Conservation (phyloP, 495 filamentous ascomycete genomes). For the Echria macrotheca region DNA sequence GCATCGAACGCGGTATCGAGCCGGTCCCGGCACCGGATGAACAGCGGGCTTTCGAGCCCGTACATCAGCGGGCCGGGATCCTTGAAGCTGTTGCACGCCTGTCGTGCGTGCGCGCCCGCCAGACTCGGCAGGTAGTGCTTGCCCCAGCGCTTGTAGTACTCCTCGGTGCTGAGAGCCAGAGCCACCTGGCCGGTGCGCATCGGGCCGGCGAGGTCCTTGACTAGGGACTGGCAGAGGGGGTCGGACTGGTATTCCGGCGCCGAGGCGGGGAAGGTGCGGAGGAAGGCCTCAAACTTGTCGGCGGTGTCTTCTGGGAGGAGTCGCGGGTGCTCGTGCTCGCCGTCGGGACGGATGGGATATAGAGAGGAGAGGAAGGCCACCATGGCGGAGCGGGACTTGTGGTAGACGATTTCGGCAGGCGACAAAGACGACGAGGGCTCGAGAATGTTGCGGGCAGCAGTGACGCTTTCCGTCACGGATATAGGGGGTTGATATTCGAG, state of each 20-base stretch:
- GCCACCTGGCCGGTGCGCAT: slow-evolving; percentile 31
- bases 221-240: slow-evolving; percentile 27
- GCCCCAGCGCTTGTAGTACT: slow-evolving; percentile 37
- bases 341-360: slow-evolving; percentile 19
- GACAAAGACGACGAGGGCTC: slow-evolving; percentile 12
- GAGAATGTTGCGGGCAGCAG: slow-evolving; percentile 5
- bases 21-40: slow-evolving; percentile 30
- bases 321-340: slow-evolving; percentile 24
- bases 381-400: slow-evolving; percentile 38
- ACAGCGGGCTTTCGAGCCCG: slow-evolving; percentile 31
- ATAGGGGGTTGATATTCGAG: slow-evolving; percentile 29
- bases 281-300: slow-evolving; percentile 14
- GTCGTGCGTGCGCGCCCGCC: slow-evolving; percentile 36
- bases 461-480: not conserved
- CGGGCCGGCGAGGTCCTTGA: slow-evolving; percentile 31
- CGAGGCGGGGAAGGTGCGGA: slow-evolving; percentile 26
- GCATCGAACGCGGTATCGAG: slow-evolving; percentile 35
- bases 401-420: slow-evolving; percentile 30
- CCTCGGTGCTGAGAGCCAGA: slow-evolving; percentile 23
- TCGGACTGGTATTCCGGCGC: slow-evolving; percentile 5
- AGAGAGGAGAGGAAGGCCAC: slow-evolving; percentile 34
- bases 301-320: not conserved
- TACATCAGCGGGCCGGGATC: slow-evolving; percentile 42
- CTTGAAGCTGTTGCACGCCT: slow-evolving; percentile 44
- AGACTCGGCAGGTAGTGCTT: slow-evolving; percentile 41